Percentiles rank a stretch among this genome's conserved stretches.
Conservation (phyloP, 768 basidiomycete species). For the Rhodotorula sphaerocarpa region DNA sequence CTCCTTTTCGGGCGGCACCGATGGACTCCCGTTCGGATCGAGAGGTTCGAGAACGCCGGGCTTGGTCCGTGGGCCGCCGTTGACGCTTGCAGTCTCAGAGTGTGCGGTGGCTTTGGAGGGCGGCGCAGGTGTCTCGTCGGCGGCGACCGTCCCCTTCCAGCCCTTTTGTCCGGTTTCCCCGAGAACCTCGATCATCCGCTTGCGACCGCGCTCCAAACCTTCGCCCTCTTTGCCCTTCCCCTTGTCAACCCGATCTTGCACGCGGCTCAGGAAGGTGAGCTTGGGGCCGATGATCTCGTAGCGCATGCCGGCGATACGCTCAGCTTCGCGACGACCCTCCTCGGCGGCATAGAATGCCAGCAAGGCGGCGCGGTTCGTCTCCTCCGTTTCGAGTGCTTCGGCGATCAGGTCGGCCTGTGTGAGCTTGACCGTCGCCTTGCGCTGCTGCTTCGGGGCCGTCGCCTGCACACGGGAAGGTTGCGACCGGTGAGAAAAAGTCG, state of each 20-base stretch:
- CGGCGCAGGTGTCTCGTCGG: not conserved
- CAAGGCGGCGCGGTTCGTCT: constrained; percentile 70
- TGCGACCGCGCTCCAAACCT: constrained; percentile 5
- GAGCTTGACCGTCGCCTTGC: constrained; percentile 11
- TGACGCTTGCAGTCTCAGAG: too few species aligned
- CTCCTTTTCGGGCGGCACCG: not conserved
- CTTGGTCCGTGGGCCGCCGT: not conserved
- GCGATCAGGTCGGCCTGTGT: constrained; percentile 80
- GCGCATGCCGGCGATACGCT: constrained; percentile 52
- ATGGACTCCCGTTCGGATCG: not conserved
- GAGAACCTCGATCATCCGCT: constrained; percentile 16
- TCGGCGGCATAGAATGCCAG: constrained; percentile 68
- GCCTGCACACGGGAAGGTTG: not conserved
- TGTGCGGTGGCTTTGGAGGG: too few species aligned
- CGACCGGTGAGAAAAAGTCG: not conserved
- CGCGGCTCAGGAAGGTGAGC: constrained; percentile 45
- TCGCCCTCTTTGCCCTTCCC: constrained; percentile 10
- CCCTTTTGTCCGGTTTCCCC: constrained; percentile 22
- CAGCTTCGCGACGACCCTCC: constrained; percentile 63
- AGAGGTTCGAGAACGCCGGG: not conserved
- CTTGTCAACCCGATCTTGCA: constrained; percentile 18
- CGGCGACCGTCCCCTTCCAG: constrained; percentile 15
- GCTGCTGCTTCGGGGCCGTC: constrained; percentile 1
- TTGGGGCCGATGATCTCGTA: constrained; percentile 52
- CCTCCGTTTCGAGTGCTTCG: constrained; percentile 75